Percentiles rank a stretch among this genome's conserved stretches.
phyloP scores from a whole-genome alignment of 1,139 yeast genomes.

The Hyphopichia burtonii region DNA sequence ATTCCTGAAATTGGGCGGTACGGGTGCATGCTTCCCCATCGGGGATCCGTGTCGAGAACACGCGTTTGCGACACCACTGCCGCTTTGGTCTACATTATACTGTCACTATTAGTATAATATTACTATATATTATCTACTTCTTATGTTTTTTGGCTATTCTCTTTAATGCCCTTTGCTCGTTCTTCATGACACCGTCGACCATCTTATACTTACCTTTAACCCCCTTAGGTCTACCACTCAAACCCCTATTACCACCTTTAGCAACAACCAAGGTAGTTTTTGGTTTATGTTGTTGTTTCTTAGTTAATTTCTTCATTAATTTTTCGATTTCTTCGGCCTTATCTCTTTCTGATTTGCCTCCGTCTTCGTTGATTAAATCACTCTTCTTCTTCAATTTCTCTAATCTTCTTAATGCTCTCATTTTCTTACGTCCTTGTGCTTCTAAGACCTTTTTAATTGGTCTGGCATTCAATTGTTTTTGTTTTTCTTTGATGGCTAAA shows the following conservation, averaged over 20 bases:
- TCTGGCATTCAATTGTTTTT: slow-evolving; percentile 89
- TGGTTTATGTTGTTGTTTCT: slow-evolving; percentile 74
- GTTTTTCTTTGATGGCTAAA: slow-evolving; percentile 83
- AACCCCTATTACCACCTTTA: slow-evolving; percentile 78
- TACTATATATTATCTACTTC: no score
- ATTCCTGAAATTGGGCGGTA: no score
- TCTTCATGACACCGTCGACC: slow-evolving; percentile 98
- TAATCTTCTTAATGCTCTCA: slow-evolving; percentile 85
- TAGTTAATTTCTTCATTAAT: slow-evolving; percentile 77
- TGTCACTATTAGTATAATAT: no score
- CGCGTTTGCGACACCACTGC: no score
- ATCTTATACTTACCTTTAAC: slow-evolving; percentile 96
- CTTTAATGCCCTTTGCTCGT: slow-evolving; percentile 90
- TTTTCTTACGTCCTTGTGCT: slow-evolving; percentile 95
- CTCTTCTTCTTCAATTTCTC: slow-evolving; percentile 94
- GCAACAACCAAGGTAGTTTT: slow-evolving; percentile 90
- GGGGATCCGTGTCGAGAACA: no score
- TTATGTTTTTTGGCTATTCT: slow-evolving; percentile 81
- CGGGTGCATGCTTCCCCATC: no score
- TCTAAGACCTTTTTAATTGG: slow-evolving; percentile 97
- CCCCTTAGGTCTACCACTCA: slow-evolving; percentile 95
- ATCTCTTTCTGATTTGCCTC: slow-evolving; percentile 83
- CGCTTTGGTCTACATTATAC: no score
- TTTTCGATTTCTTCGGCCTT: slow-evolving; percentile 91
- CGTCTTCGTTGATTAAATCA: slow-evolving; percentile 86